Evolutionary conservation across 2,329 filamentous ascomycete species (phyloP).

Genomic region (Blumeria hordei): DNA sequence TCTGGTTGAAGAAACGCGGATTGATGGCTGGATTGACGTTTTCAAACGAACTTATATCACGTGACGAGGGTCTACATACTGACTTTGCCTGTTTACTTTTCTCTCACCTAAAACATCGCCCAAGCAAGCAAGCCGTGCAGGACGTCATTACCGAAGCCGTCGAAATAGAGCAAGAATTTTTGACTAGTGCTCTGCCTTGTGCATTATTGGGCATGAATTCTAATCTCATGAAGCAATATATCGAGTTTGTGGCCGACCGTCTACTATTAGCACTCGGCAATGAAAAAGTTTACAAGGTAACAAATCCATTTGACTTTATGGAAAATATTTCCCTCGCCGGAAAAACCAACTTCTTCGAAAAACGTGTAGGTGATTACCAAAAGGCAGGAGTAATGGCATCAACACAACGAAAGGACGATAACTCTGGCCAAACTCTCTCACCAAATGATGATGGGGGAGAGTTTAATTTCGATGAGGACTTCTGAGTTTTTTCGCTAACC

Average conservation of each 20-base stretch:
- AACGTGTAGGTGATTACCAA: slow-evolving; percentile 97
- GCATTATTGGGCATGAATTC: slow-evolving; percentile 95
- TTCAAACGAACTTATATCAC: slow-evolving; percentile 98
- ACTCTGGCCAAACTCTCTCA: slow-evolving; percentile 21
- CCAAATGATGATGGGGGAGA: slow-evolving; percentile 43
- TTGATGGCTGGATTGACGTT: slow-evolving; percentile 97
- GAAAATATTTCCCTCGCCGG: slow-evolving; percentile 97
- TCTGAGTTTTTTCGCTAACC: too few species aligned
- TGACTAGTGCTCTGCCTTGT: slow-evolving; percentile 83
- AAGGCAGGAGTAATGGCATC: slow-evolving; percentile 97
- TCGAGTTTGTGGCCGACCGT: slow-evolving; percentile 95
- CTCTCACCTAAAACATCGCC: slow-evolving; percentile 88
- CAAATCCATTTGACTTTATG: slow-evolving; percentile 99
- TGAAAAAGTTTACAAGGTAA: slow-evolving; percentile 72
- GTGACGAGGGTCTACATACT: slow-evolving; percentile 97
- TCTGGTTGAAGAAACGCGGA: slow-evolving; percentile 99
- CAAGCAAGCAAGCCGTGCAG: slow-evolving; percentile 55
- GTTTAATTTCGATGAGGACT: slow-evolving; percentile 91
- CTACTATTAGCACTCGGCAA: slow-evolving; percentile 84
- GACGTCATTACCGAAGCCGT: slow-evolving; percentile 90
- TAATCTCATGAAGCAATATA: slow-evolving; percentile 97
- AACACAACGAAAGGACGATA: slow-evolving; percentile 41
- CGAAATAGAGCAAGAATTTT: slow-evolving; percentile 85
- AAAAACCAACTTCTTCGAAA: slow-evolving; percentile 99
- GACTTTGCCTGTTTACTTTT: slow-evolving; percentile 96